A percentile compares a stretch with the other conserved stretches of the same genome.
Conservation (phyloP, 2,329 filamentous ascomycete genomes). For the Sarocladium strictum region DNA sequence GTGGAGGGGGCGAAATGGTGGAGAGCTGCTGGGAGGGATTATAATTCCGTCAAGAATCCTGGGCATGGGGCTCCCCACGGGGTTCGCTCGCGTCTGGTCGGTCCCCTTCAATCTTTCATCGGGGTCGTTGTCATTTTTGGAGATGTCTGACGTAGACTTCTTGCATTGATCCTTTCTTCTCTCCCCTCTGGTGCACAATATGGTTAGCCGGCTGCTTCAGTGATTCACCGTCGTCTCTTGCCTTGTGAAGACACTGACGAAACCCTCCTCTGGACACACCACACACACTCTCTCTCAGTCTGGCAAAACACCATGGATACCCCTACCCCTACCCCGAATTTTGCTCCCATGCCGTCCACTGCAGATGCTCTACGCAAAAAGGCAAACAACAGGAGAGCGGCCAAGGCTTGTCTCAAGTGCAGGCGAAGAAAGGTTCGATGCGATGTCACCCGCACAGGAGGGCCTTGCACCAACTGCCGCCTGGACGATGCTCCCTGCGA, state of each 20-base stretch:
- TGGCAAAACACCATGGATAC: too few species aligned
- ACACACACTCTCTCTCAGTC: too few species aligned
- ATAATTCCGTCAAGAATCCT: not conserved
- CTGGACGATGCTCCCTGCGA: conserved; percentile 19
- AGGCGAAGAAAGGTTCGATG: conserved; percentile 46
- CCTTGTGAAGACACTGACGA: too few species aligned
- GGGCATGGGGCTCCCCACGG: not conserved
- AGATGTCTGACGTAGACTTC: too few species aligned
- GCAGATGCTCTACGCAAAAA: not conserved
- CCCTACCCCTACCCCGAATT: too few species aligned
- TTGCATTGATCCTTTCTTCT: too few species aligned
- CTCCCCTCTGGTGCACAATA: too few species aligned
- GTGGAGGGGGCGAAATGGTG: not conserved
- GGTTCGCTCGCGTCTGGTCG: not conserved
- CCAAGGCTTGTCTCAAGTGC: conserved; percentile 37
- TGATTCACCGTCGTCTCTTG: too few species aligned
- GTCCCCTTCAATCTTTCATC: too few species aligned
- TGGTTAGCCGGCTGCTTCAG: too few species aligned
- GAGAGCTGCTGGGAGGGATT: not conserved
- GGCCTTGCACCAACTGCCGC: conserved; percentile 43
- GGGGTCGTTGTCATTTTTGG: too few species aligned
- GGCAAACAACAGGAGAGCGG: not conserved
- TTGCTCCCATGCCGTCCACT: not conserved
- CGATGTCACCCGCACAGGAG: conserved; percentile 39
- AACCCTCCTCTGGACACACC: too few species aligned